These are phyloP conservation scores for Bassia scoparia DNA, from an alignment of 148 eudicot species.

Conservation along the genomic window DNA sequence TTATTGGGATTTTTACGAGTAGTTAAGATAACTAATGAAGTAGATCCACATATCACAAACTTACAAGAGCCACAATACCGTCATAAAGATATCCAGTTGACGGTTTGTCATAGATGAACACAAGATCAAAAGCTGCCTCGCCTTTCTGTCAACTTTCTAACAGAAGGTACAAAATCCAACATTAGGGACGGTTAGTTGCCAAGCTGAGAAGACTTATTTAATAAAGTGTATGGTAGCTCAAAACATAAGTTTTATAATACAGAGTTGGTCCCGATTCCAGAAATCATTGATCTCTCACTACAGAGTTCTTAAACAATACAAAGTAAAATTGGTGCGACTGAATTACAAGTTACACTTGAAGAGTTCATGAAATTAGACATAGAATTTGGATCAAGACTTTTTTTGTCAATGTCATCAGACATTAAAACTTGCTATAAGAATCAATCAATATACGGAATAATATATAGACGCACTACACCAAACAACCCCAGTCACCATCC, in stretches of 20 bases:
- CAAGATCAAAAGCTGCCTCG: constrained; percentile 79
- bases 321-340: neutral
- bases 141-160: constrained; percentile 80
- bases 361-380: neutral
- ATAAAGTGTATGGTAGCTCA: neutral
- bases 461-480: neutral
- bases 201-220: neutral
- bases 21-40: neutral
- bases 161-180: neutral
- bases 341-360: neutral
- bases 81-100: constrained; percentile 71
- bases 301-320: neutral
- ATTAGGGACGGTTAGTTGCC: neutral
- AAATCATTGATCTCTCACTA: neutral
- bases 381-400: neutral
- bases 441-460: too few species aligned
- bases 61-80: constrained; percentile 89
- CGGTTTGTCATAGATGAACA: constrained; percentile 59
- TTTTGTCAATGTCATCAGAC: too few species aligned
- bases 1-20: neutral
- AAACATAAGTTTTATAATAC: neutral
- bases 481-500: neutral
- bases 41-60: constrained; percentile 31
- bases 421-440: too few species aligned
- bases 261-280: neutral